Percentiles rank a stretch among this genome's conserved stretches.
Evolutionary conservation across 352 stramenopile genomes (phyloP).

Genomic region (Plasmopara halstedii): DNA sequence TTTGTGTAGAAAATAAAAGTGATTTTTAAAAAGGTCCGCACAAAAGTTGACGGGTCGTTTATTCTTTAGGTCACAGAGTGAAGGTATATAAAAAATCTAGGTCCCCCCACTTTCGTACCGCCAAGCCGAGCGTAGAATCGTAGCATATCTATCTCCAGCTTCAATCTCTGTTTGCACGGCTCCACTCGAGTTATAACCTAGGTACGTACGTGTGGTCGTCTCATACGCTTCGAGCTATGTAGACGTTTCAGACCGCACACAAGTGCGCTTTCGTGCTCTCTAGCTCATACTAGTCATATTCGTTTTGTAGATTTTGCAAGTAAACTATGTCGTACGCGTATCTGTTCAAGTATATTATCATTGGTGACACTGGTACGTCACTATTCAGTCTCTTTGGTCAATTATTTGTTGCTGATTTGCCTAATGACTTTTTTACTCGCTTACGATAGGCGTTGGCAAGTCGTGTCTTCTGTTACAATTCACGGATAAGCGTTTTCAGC

Average conservation of each 20-base stretch:
- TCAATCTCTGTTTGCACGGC: no score
- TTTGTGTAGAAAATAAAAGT: neutral
- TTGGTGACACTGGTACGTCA: conserved; percentile 92
- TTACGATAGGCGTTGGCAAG: conserved; percentile 95
- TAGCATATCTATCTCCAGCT: no score
- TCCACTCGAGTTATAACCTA: no score
- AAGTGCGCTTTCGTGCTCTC: neutral
- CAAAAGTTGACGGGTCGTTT: no score
- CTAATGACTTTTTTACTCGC: neutral
- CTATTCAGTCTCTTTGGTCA: no score
- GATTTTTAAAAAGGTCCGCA: no score
- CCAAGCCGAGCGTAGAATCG: conserved; percentile 18
- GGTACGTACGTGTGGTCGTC: conserved; percentile 12
- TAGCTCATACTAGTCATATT: neutral
- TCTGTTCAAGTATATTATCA: conserved; percentile 99
- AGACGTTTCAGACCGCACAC: no score
- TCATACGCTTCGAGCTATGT: no score
- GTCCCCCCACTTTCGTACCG: conserved; percentile 14
- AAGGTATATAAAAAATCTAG: conserved; percentile 9
- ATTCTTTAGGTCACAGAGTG: conserved; percentile 10
- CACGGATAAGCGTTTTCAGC: conserved; percentile 99
- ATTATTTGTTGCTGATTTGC: no score
- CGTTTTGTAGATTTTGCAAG: neutral
- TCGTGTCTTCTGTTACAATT: conserved; percentile 99
- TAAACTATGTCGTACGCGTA: conserved; percentile 91